Percentiles rank a stretch among this genome's conserved stretches.
Conservation (phyloP, 345 rosid species). For the Heritiera littoralis region DNA sequence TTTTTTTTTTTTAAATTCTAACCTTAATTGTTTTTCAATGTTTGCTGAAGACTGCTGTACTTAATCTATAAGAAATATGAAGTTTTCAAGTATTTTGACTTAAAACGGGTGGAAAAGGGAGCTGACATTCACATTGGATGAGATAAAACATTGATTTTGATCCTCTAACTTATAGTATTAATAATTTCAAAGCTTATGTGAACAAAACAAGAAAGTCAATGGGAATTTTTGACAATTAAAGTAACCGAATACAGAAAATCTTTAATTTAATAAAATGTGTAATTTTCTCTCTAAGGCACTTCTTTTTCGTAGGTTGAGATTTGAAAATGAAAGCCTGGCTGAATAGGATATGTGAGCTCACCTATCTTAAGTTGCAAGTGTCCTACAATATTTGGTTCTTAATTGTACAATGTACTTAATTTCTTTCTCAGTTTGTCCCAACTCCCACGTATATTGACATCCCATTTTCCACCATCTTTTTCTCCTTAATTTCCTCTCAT, state of each 20-base stretch:
- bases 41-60: background rate
- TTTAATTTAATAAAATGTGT: background rate
- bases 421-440: too few relatives aligned
- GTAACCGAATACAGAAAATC: background rate
- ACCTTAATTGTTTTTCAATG: background rate
- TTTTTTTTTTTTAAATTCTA: too few relatives aligned
- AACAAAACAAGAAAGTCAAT: background rate
- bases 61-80: background rate
- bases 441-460: background rate
- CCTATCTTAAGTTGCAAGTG: too few relatives aligned
- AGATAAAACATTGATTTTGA: background rate
- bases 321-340: background rate
- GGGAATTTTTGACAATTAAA: background rate
- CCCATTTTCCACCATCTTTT: background rate
- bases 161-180: background rate
- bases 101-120: background rate
- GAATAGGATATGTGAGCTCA: too few relatives aligned
- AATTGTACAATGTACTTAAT: too few relatives aligned
- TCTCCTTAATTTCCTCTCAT: background rate
- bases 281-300: background rate
- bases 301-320: background rate
- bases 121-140: slow-evolving; percentile 6
- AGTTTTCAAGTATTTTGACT: slow-evolving; percentile 4
- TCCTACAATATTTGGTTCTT: too few relatives aligned
- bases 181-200: background rate